Percentiles rank a stretch among this genome's conserved stretches.
Evolutionary conservation across 331 rosid species (phyloP).

Genomic region (Saraca asoca): DNA sequence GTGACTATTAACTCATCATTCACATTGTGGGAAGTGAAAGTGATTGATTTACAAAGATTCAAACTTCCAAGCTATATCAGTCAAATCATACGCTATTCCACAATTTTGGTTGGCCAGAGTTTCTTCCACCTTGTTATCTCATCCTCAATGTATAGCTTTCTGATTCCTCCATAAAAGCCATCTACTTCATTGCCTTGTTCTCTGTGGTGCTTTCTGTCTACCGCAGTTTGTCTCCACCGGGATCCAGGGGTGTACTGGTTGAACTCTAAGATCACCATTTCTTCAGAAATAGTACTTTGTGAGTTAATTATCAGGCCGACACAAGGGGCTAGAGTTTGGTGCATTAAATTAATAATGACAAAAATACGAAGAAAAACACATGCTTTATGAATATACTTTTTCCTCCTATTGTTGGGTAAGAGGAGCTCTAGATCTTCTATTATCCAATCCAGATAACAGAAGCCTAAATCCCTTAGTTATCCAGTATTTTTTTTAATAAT

Average conservation of each 20-base stretch:
- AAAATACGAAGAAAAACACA: no score
- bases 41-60: slow-evolving; percentile 29
- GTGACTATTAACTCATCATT: slow-evolving; percentile 8
- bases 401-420: no score
- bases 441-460: no score
- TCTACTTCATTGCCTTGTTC: slow-evolving; percentile 82
- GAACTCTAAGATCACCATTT: slow-evolving; percentile 74
- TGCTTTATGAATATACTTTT: no score
- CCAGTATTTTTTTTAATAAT: no score
- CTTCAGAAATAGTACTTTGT: slow-evolving; percentile 43
- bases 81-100: slow-evolving; percentile 35
- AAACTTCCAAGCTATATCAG: not conserved
- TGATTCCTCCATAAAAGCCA: slow-evolving; percentile 85
- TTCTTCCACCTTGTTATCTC: slow-evolving; percentile 74
- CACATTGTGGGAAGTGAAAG: slow-evolving; percentile 2
- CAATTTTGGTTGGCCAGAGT: slow-evolving; percentile 61
- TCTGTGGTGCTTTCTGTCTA: slow-evolving; percentile 61
- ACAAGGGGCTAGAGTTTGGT: no score
- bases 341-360: no score
- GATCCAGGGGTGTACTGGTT: slow-evolving; percentile 74
- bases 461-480: no score
- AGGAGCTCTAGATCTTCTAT: no score
- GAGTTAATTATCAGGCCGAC: no score
- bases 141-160: slow-evolving; percentile 61
- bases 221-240: slow-evolving; percentile 67